Base-by-base conservation (phyloP, 1,284 basidiomycete genomes). In the Takashimella tepidaria region DNA sequence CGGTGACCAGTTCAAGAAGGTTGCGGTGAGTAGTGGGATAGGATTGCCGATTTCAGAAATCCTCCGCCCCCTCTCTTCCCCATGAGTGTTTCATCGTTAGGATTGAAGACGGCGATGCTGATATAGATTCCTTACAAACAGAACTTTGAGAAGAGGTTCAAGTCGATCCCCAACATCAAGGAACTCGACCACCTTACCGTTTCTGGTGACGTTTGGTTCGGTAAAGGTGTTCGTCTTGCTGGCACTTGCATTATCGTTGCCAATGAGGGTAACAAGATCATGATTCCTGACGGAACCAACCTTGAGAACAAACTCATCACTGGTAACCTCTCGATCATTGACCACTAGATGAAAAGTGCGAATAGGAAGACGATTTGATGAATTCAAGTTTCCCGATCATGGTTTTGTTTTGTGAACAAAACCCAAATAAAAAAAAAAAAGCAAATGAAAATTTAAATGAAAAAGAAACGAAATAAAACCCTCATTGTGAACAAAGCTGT, bases 181-280 rank as follows among this genome's bases (percentile, higher is more conserved):
- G 93, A 96, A 76, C 82, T 97, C 54, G 95, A 98, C 78, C 93
- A 98, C 77, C 80, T 98, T 70, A 98, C 95, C 4, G 92, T 98
- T 49, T 89, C 89, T 55, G 93, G 93, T 27, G 93, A 98, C 74
- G 92, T 98, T 12, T 87, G 87, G 78, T 97, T 98, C 74, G 95
- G 95, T 45, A 84, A 92, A 66, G 90, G 91, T 72, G 89, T 97
- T 50, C 90, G 87, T 16, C 80, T 92, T 51, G 84, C 88, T 45
- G 90, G 90, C 13, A 91, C 89, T 24, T 89, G 91, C 64, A 92
- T 92, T 67, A 81, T 84, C 79, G 88, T 90, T 57, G 89, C 91
- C 47, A 92, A 90, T 70, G 92, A 97, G 76, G 93, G 93, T 44
- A 88, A 91, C 77, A 84, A 88, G 67, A 97, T 98, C 64, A 87